phyloP scores from a whole-genome alignment of 352 stramenopile species.

The Globisporangium viniferum region DNA sequence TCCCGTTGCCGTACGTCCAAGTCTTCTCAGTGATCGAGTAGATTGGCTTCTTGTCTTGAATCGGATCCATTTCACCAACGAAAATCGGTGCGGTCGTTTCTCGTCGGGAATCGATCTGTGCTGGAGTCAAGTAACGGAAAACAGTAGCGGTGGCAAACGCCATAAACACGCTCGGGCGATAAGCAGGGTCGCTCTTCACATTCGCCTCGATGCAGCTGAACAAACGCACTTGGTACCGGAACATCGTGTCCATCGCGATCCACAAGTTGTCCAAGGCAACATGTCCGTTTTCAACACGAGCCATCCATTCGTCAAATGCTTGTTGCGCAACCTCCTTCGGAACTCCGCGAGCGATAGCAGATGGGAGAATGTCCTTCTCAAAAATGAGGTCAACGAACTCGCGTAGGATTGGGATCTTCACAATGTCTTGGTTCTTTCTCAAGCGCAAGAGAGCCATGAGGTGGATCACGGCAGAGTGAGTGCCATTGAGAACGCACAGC shows the following conservation, averaged over 20 bases:
- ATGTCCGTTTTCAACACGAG: constrained; percentile 70
- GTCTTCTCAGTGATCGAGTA: constrained; percentile 28
- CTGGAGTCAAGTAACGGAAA: constrained; percentile 49
- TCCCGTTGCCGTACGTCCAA: too few relatives aligned
- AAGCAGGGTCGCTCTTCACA: constrained; percentile 20
- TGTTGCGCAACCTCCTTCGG: constrained; percentile 29
- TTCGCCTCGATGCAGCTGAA: constrained; percentile 31
- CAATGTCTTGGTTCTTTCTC: constrained; percentile 26
- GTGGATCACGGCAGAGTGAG: constrained; percentile 91
- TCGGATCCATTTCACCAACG: constrained; percentile 47
- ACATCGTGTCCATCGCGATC: constrained; percentile 86
- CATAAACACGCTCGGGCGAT: constrained; percentile 38
- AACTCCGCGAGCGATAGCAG: constrained; percentile 30
- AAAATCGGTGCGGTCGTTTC: constrained; percentile 22
- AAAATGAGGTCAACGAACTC: constrained; percentile 80
- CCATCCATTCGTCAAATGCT: constrained; percentile 81
- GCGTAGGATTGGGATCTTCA: constrained; percentile 35
- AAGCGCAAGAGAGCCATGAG: constrained; percentile 47
- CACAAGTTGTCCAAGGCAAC: constrained; percentile 93
- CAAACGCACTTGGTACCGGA: constrained; percentile 41
- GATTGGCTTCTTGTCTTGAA: constrained; percentile 30
- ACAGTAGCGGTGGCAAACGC: constrained; percentile 44
- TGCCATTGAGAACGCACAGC: constrained; percentile 88
- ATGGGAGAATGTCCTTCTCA: constrained; percentile 67
- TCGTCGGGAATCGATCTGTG: constrained; percentile 23